Conservation (phyloP, 2,329 filamentous ascomycete species). For the Grosmannia penicillata region DNA sequence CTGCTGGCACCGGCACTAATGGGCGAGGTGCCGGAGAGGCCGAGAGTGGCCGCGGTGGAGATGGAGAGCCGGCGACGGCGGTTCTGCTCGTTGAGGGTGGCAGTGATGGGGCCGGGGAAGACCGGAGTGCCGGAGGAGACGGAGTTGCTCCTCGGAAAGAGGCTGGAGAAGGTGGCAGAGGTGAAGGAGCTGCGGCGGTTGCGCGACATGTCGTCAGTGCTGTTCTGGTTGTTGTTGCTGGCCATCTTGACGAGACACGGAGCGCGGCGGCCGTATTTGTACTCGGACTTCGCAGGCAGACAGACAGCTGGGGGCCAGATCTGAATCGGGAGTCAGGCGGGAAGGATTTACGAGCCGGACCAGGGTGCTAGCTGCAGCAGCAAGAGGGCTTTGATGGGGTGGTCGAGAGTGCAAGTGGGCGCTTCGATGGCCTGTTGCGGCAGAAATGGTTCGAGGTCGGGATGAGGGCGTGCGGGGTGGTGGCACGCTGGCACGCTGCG, state of each 20-base stretch:
- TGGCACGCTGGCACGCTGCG: too few relatives aligned
- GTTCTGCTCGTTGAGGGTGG: constrained; percentile 37
- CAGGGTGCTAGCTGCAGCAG: not conserved
- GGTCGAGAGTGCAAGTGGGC: not conserved
- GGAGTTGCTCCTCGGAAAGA: constrained; percentile 44
- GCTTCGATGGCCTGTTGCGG: not conserved
- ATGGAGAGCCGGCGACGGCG: constrained; percentile 56
- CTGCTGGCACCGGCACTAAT: constrained; percentile 19
- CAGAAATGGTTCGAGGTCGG: constrained; percentile 1
- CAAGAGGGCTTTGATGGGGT: not conserved
- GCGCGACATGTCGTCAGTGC: constrained; percentile 17
- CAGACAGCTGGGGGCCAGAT: not conserved
- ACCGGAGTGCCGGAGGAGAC: constrained; percentile 25
- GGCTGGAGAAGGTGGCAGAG: constrained; percentile 38
- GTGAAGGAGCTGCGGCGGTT: constrained; percentile 42
- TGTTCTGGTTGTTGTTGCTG: constrained; percentile 15
- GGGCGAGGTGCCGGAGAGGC: constrained; percentile 59
- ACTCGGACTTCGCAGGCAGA: too few relatives aligned
- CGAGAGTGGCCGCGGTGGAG: constrained; percentile 40
- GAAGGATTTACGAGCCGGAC: not conserved
- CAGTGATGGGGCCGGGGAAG: constrained; percentile 28
- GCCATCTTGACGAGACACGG: constrained; percentile 3
- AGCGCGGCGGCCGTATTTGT: not conserved
- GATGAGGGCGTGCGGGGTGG: too few relatives aligned
- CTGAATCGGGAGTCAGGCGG: too few relatives aligned